Evolutionary conservation across 306 rosid species (phyloP), one percentile per base, ranked within the genome.

Genomic region (Oemleria cerasiformis): DNA sequence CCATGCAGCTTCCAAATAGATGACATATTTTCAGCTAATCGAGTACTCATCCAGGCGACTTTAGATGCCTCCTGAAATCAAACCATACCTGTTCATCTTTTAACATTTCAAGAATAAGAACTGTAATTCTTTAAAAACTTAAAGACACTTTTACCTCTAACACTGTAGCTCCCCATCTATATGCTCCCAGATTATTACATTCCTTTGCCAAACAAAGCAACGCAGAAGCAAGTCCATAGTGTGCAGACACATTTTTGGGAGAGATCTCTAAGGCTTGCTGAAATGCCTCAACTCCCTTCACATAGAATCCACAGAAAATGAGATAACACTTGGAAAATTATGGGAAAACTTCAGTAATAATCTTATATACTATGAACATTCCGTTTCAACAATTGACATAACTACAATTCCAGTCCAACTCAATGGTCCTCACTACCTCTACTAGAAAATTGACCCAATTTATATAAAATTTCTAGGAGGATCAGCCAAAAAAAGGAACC

Each of bases 251-350:
- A 70, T 88, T 88, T 36, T 81, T 73, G 57, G 92, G 96, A 38
- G 84, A 84, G 65, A 88, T 83, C 76, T 83, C 84, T 73, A 91
- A 78, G 54, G 96, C 98, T 86, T 80, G 88, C 66, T 71, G 90
- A 83, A 90, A 91, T 67, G 80, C 89, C 74, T 93, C 98, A 62
- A 91, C 81, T 81, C 97, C 98, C 98, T 93, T 83, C 59, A 75
- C 17, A 68, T 38, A 72, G 65, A 87, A 77, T 80, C 63, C 57
- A 76, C 81, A 38, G 38, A 67, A 20, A 47, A 68, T 50, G 56
- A 65, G 30, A 68, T 23, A 38, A 13, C 23, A n/a, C 38, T 19
- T 63, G 65, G 5, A 63, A 63, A 73, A 49, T 50, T 41, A 50
- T 34, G 21, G 41, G 49, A 34, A 19, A 44, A 59, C 38, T 36